A percentile compares a stretch with the other conserved stretches of the same genome.
Evolutionary conservation across 164 flowering plant species (phyloP).

Genomic region (Annona cherimola): DNA sequence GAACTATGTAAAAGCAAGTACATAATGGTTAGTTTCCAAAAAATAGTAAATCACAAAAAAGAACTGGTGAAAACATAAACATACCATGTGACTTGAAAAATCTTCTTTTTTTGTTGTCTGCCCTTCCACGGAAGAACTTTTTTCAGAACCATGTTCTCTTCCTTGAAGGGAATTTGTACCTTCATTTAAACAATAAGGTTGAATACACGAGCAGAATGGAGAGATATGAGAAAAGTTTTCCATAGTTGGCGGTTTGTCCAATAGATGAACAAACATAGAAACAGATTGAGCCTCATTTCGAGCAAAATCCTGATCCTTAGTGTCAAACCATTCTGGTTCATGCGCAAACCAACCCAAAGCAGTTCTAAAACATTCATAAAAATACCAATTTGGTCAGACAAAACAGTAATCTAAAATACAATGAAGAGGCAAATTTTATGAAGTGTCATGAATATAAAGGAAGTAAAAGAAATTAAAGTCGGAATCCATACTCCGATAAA

Average conservation of each 20-base stretch:
- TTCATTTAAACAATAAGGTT: conserved; percentile 49
- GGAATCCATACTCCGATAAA: too few species aligned
- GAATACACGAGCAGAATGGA: background rate
- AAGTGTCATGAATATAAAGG: background rate
- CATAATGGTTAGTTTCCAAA: background rate
- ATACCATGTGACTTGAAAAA: conserved; percentile 49
- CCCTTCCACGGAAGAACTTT: conserved; percentile 46
- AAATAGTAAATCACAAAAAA: background rate
- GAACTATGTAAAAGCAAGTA: background rate
- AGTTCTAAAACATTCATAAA: conserved; percentile 46
- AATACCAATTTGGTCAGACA: background rate
- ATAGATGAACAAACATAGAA: conserved; percentile 48
- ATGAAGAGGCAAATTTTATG: too few species aligned
- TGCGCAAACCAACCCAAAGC: conserved; percentile 90
- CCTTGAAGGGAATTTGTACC: conserved; percentile 37
- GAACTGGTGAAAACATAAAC: conserved; percentile 10
- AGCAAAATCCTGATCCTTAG: conserved; percentile 56
- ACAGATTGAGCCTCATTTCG: conserved; percentile 92
- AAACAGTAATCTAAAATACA: background rate
- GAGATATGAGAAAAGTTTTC: background rate
- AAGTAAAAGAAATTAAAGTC: background rate
- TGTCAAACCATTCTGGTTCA: conserved; percentile 87
- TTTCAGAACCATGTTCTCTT: background rate
- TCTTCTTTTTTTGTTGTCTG: conserved; percentile 54
- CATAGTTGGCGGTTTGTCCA: background rate